Evolutionary conservation across 2,329 filamentous ascomycete species (phyloP).

Genomic region (Coniochaeta sp.): DNA sequence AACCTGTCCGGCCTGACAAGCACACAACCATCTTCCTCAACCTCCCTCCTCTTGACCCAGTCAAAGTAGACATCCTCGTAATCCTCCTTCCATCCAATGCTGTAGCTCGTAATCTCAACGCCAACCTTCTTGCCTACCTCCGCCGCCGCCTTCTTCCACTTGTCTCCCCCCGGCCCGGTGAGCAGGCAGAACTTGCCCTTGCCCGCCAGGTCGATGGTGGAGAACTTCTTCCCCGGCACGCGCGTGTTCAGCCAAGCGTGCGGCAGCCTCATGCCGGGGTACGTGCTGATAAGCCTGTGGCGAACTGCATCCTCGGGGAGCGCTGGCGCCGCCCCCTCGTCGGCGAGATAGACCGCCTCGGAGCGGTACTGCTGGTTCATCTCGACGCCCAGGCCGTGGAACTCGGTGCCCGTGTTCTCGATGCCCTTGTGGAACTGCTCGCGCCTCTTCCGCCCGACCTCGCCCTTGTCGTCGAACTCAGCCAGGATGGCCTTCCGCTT

Average conservation of each 20-base stretch:
- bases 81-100: slow-evolving; percentile 51
- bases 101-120: slow-evolving; percentile 39
- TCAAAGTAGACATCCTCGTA: slow-evolving; percentile 57
- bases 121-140: slow-evolving; percentile 29
- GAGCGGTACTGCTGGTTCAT: slow-evolving; percentile 51
- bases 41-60: slow-evolving; percentile 46
- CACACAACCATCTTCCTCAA: slow-evolving; percentile 51
- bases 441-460: slow-evolving; percentile 29
- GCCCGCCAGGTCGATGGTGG: slow-evolving; percentile 54
- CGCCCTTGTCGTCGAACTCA: slow-evolving; percentile 30
- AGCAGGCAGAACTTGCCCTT: slow-evolving; percentile 43
- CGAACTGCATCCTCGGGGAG: slow-evolving; percentile 30
- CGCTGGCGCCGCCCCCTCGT: slow-evolving; percentile 25
- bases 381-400: slow-evolving; percentile 49
- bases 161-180: slow-evolving; percentile 47
- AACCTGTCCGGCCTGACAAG: slow-evolving; percentile 53
- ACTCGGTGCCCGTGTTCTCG: slow-evolving; percentile 36
- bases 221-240: slow-evolving; percentile 35
- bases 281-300: slow-evolving; percentile 40
- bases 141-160: slow-evolving; percentile 43
- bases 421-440: slow-evolving; percentile 33
- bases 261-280: slow-evolving; percentile 51
- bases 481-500: slow-evolving; percentile 28
- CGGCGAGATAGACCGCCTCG: slow-evolving; percentile 33
- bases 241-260: slow-evolving; percentile 55